phyloP scores from a whole-genome alignment of 2,329 filamentous ascomycete genomes.

The Periconia sp. region DNA sequence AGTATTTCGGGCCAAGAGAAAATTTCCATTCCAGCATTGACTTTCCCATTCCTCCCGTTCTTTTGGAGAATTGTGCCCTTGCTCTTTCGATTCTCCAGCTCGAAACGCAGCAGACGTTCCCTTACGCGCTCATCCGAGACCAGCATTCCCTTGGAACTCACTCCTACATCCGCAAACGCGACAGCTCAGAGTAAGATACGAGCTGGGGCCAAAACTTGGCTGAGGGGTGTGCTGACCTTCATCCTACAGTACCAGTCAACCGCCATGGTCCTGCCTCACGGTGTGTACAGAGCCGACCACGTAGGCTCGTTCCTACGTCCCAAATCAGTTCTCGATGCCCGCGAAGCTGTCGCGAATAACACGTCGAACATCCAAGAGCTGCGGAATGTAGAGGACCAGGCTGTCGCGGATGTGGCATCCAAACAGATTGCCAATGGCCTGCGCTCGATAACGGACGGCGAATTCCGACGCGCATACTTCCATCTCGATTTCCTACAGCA shows the following conservation, averaged over 20 bases:
- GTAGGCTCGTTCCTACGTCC: conserved; percentile 63
- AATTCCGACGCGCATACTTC: conserved; percentile 64
- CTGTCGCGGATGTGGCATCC: conserved; percentile 56
- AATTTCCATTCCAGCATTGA: conserved; percentile 9
- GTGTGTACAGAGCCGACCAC: conserved; percentile 58
- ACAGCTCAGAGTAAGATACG: background rate
- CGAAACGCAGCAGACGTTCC: too few species aligned
- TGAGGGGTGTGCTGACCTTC: background rate
- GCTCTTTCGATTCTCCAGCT: too few species aligned
- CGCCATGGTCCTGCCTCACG: conserved; percentile 46
- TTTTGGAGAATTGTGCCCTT: too few species aligned
- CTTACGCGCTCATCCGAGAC: too few species aligned
- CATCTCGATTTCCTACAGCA: conserved; percentile 65
- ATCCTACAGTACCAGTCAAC: conserved; percentile 3
- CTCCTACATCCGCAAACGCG: too few species aligned
- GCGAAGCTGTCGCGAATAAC: conserved; percentile 54
- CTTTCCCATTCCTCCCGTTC: background rate
- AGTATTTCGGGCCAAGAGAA: conserved; percentile 15
- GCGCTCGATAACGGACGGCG: conserved; percentile 61
- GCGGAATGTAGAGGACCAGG: conserved; percentile 58
- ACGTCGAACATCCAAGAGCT: conserved; percentile 53
- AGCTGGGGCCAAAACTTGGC: background rate
- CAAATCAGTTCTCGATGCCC: conserved; percentile 56
- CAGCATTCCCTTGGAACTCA: too few species aligned
- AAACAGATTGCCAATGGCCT: conserved; percentile 58